phyloP scores from a whole-genome alignment of 2,329 filamentous ascomycete species.

The Aureobasidium sp. region DNA sequence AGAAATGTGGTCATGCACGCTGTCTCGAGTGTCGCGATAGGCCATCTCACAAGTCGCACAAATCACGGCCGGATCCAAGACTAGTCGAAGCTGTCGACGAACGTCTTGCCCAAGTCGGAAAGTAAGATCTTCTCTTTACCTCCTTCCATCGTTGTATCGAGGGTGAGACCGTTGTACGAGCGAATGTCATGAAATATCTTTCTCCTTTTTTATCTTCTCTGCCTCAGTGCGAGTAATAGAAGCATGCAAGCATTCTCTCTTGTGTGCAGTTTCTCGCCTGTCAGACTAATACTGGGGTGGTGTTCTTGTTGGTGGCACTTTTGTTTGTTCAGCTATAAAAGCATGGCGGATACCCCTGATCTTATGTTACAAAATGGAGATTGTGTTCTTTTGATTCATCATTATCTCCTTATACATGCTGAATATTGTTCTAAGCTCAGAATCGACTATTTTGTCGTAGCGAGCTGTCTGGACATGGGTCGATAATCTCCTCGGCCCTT shows the following conservation, averaged over 20 bases:
- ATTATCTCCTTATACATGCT: no score
- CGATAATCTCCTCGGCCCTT: no score
- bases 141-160: background rate
- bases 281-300: background rate
- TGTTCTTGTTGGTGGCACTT: background rate
- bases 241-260: background rate
- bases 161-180: background rate
- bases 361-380: background rate
- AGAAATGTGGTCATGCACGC: slow-evolving; percentile 54
- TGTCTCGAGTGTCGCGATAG: slow-evolving; percentile 53
- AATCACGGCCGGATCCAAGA: background rate
- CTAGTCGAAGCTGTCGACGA: slow-evolving; percentile 1
- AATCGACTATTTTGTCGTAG: no score
- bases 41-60: slow-evolving; percentile 22
- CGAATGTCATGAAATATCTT: background rate
- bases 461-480: no score
- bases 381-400: no score
- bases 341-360: slow-evolving; percentile 4
- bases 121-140: background rate
- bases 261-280: background rate
- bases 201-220: background rate
- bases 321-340: background rate
- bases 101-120: slow-evolving; percentile 3
- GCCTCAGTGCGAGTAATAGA: background rate
- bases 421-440: no score